A percentile compares a stretch with the other conserved stretches of the same genome.
Evolutionary conservation across 192 early-diverging fungal species (phyloP).

Genomic region (Rhizophagus clarus): DNA sequence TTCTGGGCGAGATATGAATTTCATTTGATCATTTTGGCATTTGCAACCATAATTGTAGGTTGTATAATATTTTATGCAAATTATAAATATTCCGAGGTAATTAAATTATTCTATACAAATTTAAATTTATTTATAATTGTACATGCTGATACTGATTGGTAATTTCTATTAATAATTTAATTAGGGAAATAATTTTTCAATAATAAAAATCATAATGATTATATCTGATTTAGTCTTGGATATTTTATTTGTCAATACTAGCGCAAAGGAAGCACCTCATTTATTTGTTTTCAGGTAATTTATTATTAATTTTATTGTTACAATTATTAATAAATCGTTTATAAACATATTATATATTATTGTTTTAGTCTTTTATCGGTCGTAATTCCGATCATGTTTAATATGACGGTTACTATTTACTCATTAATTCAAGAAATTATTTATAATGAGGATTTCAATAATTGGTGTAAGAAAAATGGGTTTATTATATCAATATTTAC

Average conservation of each 20-base stretch:
- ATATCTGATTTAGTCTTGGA: background rate
- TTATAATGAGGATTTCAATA: background rate
- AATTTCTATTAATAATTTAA: background rate
- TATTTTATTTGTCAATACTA: background rate
- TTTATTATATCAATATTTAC: background rate
- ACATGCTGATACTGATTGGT: background rate
- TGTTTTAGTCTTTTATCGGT: too few relatives aligned
- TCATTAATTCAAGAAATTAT: constrained; percentile 4
- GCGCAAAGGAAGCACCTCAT: background rate
- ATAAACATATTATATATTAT: too few relatives aligned
- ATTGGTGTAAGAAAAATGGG: background rate
- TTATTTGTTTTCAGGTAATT: background rate
- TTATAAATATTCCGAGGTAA: too few relatives aligned
- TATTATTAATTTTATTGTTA: too few relatives aligned
- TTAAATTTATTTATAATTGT: background rate
- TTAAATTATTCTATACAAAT: too few relatives aligned
- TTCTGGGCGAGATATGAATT: background rate
- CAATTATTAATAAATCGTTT: too few relatives aligned
- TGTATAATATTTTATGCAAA: too few relatives aligned
- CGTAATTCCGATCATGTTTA: too few relatives aligned
- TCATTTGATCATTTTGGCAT: background rate
- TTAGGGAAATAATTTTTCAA: background rate
- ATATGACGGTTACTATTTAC: background rate
- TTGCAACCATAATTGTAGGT: background rate
- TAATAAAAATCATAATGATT: background rate